These are phyloP conservation scores for Botrytis hyacinthi DNA, from an alignment of 2,329 filamentous ascomycete genomes.

Conservation along the genomic window DNA sequence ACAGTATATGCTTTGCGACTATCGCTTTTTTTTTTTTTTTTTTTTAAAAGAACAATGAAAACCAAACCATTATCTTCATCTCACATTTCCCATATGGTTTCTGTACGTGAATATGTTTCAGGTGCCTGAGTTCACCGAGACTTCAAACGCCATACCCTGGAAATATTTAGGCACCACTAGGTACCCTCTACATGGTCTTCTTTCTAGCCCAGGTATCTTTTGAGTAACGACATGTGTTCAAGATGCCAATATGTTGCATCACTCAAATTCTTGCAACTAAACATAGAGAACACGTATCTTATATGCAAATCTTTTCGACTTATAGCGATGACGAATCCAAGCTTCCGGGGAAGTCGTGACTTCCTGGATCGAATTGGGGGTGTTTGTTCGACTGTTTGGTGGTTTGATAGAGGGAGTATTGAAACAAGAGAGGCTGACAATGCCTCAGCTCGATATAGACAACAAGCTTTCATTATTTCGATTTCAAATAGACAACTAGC, in stretches of 20 bases:
- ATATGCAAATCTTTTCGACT: neutral
- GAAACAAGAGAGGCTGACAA: neutral
- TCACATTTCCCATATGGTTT: neutral
- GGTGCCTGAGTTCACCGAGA: neutral
- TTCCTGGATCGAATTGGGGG: too few relatives aligned
- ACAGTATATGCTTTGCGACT: neutral
- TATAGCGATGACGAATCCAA: neutral
- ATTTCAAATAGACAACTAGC: neutral
- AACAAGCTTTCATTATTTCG: neutral
- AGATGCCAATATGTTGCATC: neutral
- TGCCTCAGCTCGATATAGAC: neutral
- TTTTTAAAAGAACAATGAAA: neutral
- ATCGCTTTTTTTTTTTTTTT: neutral
- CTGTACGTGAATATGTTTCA: constrained; percentile 2
- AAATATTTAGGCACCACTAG: neutral
- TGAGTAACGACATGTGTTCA: neutral
- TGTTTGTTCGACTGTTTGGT: neutral
- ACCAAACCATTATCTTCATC: neutral
- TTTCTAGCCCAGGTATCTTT: too few relatives aligned
- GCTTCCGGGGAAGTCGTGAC: too few relatives aligned
- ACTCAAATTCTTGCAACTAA: neutral
- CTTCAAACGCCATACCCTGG: neutral
- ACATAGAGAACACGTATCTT: neutral
- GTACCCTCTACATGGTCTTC: neutral
- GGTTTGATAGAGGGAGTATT: neutral